A percentile compares a stretch with the other conserved stretches of the same genome.
Evolutionary conservation across 2,329 filamentous ascomycete species (phyloP).

Genomic region (Calonectria multiphialidica): DNA sequence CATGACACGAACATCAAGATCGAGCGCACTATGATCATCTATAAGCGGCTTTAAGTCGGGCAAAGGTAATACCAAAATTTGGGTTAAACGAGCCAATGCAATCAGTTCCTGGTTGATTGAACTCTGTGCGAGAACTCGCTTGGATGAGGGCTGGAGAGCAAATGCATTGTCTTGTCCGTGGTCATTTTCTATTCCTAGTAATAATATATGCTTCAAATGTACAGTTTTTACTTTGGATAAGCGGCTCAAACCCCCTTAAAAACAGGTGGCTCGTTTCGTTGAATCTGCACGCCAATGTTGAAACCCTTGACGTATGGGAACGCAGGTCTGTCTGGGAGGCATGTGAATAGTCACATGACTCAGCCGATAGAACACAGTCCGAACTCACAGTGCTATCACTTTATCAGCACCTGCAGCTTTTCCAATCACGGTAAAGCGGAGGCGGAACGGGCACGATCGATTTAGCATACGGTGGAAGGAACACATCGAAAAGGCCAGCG

Average conservation of each 20-base stretch:
- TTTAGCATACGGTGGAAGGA: conserved; percentile 35
- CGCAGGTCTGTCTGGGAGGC: neutral
- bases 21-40: neutral
- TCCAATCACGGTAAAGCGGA: conserved; percentile 43
- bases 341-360: conserved; percentile 38
- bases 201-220: neutral
- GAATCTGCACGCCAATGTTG: neutral
- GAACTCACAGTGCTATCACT: conserved; percentile 22
- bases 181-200: neutral
- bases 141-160: neutral
- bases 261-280: too few species aligned
- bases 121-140: neutral
- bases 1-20: neutral
- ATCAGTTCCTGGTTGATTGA: neutral
- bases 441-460: conserved; percentile 38
- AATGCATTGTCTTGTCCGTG: neutral
- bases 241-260: neutral
- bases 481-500: conserved; percentile 46
- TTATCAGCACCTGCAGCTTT: conserved; percentile 26
- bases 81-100: neutral
- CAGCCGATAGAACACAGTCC: conserved; percentile 37
- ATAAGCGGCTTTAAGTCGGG: neutral
- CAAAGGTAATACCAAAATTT: neutral
- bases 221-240: neutral
- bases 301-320: neutral